phyloP scores from a whole-genome alignment of 306 rosid species.

The Hippophae rhamnoides region DNA sequence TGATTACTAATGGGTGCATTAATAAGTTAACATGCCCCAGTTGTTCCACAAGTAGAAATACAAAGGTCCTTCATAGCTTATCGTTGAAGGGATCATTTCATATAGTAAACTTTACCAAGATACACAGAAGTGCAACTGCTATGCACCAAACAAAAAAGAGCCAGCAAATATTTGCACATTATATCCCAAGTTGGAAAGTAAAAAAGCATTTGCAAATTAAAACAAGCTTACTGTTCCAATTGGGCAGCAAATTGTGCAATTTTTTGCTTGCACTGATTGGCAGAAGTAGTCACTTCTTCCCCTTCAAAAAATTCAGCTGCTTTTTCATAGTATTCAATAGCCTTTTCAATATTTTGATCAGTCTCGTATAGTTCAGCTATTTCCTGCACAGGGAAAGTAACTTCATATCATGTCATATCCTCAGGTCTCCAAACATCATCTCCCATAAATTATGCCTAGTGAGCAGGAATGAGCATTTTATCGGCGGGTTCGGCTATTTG shows the following conservation, averaged over 20 bases:
- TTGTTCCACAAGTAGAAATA: no score
- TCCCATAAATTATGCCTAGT: background rate
- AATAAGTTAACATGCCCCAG: no score
- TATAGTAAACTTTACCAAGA: no score
- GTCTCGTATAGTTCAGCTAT: conserved; percentile 84
- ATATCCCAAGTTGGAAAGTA: conserved; percentile 5
- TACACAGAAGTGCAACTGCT: no score
- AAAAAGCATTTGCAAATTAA: conserved; percentile 12
- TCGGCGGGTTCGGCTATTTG: no score
- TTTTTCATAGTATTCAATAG: conserved; percentile 67
- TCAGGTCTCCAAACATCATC: conserved; percentile 2
- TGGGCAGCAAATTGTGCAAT: conserved; percentile 92
- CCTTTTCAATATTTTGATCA: conserved; percentile 75
- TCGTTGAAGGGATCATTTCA: no score
- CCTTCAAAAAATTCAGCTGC: conserved; percentile 84
- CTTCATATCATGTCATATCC: conserved; percentile 20
- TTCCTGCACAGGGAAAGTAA: conserved; percentile 41
- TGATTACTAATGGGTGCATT: no score
- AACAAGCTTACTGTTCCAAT: conserved; percentile 68
- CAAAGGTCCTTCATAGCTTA: no score
- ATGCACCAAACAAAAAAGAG: background rate
- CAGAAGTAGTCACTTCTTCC: conserved; percentile 81
- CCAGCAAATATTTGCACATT: background rate
- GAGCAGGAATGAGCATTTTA: no score
- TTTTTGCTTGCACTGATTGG: conserved; percentile 93